These are phyloP conservation scores for Silybum marianum DNA, from an alignment of 129 eudicot genomes.

Conservation along the genomic window DNA sequence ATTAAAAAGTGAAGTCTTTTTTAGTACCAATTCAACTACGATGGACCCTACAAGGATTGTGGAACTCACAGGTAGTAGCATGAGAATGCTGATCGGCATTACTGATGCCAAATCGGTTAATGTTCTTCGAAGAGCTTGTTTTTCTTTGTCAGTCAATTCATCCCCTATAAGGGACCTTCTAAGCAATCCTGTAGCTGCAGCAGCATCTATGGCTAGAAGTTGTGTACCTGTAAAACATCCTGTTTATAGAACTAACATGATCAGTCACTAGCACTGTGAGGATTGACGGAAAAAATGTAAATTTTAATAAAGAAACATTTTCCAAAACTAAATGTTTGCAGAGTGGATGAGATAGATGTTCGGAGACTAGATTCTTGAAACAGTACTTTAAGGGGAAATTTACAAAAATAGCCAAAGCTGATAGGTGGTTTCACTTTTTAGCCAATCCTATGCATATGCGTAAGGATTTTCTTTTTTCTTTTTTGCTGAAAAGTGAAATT, in stretches of 20 bases:
- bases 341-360: neutral
- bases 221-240: conserved; percentile 96
- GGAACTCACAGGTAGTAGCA: conserved; percentile 94
- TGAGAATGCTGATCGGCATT: conserved; percentile 86
- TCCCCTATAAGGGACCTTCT: conserved; percentile 75
- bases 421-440: no score
- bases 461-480: no score
- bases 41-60: neutral
- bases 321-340: neutral
- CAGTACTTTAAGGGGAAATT: no score
- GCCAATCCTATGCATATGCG: no score
- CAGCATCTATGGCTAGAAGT: conserved; percentile 93
- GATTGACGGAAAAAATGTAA: conserved; percentile 3
- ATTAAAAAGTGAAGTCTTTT: neutral
- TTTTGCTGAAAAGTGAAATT: no score
- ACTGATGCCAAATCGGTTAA: conserved; percentile 88
- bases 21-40: no score
- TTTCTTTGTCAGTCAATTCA: conserved; percentile 89
- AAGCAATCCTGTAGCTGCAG: conserved; percentile 83
- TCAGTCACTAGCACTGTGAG: conserved; percentile 8
- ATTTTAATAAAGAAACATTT: neutral
- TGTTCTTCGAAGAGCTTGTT: conserved; percentile 85
- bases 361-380: neutral
- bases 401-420: no score
- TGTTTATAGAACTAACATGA: conserved; percentile 30